Conservation (phyloP, 169 alveolate genomes). For the Cryptosporidium sp. region DNA sequence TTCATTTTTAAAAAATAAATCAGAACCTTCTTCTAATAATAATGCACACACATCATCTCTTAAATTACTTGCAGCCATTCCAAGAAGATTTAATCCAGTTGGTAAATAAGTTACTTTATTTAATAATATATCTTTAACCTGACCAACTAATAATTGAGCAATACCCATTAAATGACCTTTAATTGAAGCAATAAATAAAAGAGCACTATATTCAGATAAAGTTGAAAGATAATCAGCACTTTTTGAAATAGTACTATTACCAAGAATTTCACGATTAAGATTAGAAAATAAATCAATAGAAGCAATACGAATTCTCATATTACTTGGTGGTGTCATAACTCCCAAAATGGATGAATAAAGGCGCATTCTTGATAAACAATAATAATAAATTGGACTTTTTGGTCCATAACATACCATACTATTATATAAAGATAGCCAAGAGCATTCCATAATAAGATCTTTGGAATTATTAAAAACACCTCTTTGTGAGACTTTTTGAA, state of each 20-base stretch:
- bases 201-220: conserved; percentile 66
- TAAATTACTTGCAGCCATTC: conserved; percentile 74
- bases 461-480: conserved; percentile 53
- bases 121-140: conserved; percentile 56
- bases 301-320: conserved; percentile 58
- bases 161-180: conserved; percentile 62
- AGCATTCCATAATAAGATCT: conserved; percentile 62
- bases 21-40: conserved; percentile 65
- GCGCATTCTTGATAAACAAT: conserved; percentile 55
- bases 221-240: conserved; percentile 58
- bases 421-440: conserved; percentile 60
- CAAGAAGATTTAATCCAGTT: conserved; percentile 68
- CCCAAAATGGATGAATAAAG: conserved; percentile 57
- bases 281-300: conserved; percentile 55
- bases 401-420: conserved; percentile 73
- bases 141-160: conserved; percentile 62
- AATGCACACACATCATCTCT: conserved; percentile 62
- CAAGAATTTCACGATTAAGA: conserved; percentile 59
- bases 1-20: conserved; percentile 59
- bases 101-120: conserved; percentile 68
- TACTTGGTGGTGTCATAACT: conserved; percentile 68
- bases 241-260: conserved; percentile 56
- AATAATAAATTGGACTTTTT: conserved; percentile 47
- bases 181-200: conserved; percentile 61
- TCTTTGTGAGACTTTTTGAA: conserved; percentile 72